A percentile compares a stretch with the other conserved stretches of the same genome.
Conservation (phyloP, 2,329 filamentous ascomycete genomes). For the Epicoccum sorghinum region DNA sequence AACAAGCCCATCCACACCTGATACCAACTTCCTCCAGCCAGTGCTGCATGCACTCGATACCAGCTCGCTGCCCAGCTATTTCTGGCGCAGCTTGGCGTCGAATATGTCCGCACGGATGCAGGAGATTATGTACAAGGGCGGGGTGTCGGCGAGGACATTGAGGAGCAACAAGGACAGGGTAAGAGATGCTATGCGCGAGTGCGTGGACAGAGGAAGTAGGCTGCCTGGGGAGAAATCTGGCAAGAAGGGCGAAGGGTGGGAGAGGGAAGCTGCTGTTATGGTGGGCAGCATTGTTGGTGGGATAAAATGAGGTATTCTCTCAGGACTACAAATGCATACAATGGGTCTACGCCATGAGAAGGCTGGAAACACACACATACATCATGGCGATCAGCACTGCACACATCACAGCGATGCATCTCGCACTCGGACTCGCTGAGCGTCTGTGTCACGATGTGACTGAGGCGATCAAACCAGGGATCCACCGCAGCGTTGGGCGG, state of each 20-base stretch:
- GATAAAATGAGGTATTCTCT: conserved; percentile 30
- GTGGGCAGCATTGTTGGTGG: conserved; percentile 77
- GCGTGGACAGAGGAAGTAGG: conserved; percentile 78
- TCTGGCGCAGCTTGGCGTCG: conserved; percentile 88
- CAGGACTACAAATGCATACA: not conserved
- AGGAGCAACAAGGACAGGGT: conserved; percentile 76
- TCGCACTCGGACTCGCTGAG: not conserved
- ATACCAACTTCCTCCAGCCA: conserved; percentile 71
- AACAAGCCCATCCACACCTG: not conserved
- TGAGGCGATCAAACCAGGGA: too few relatives aligned
- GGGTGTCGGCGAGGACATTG: conserved; percentile 81
- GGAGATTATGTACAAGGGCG: conserved; percentile 82
- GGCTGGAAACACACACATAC: too few relatives aligned
- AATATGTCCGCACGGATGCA: conserved; percentile 77
- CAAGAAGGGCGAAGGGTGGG: conserved; percentile 67
- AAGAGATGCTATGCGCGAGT: conserved; percentile 78
- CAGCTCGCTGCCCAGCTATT: conserved; percentile 84
- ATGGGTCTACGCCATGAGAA: too few relatives aligned
- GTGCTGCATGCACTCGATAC: conserved; percentile 83
- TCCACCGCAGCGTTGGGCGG: too few relatives aligned
- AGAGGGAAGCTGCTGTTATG: conserved; percentile 94
- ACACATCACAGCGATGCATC: too few relatives aligned
- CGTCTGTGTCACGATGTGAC: not conserved
- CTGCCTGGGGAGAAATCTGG: conserved; percentile 63
- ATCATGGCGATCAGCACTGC: too few relatives aligned